Evolutionary conservation across 257 asterid species (phyloP), one percentile per base, ranked within the genome.

Genomic region (Nicotiana paniculata): DNA sequence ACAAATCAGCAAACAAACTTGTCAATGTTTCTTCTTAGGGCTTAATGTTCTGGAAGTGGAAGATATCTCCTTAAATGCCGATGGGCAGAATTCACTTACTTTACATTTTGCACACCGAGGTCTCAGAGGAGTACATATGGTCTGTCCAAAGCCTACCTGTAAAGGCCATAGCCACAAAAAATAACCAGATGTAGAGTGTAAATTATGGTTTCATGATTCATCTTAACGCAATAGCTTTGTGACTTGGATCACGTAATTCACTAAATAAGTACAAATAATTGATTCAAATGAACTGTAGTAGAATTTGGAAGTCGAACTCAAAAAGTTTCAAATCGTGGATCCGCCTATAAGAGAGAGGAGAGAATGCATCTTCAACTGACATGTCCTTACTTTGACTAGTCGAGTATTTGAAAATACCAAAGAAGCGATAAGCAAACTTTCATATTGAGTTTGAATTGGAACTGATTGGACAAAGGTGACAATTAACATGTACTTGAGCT

Each of bases 141-240:
- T 95, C 90, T 95, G 99, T 61, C 98, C 99, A 80, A 95, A 95
- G 26, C 99, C 98, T 5, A 95, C 99, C 99, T 95, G 85, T 77
- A 70, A 3, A 17, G 43, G 32, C 7, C 51, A 6, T 55, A 76
- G 70, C 39, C 39, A 28, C 70, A 4, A 11, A 7, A 66, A 66
- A 16, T 5, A 66, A 6, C 74, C 3, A 66, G 48, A 43, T 39
- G 3, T 39, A 39, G 10, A 1, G 0, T 7, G 48, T 43, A 43
- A 43, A 43, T 43, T 43, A 8, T 43, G 48, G 10, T 0, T 43
- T 0, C 48, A 43, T 43, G 0, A 43, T 43, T 43, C 48, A 43
- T 43, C 48, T 11, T 0, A 43, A 43, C 0, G 48, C 2, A 0
- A 11, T 43, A 8, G 48, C 3, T 43, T 43, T 43, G 24, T 21